A percentile compares a stretch with the other conserved stretches of the same genome.
These are phyloP conservation scores for Fusarium albidum DNA, from an alignment of 2,329 filamentous ascomycete genomes.

Conservation along the genomic window DNA sequence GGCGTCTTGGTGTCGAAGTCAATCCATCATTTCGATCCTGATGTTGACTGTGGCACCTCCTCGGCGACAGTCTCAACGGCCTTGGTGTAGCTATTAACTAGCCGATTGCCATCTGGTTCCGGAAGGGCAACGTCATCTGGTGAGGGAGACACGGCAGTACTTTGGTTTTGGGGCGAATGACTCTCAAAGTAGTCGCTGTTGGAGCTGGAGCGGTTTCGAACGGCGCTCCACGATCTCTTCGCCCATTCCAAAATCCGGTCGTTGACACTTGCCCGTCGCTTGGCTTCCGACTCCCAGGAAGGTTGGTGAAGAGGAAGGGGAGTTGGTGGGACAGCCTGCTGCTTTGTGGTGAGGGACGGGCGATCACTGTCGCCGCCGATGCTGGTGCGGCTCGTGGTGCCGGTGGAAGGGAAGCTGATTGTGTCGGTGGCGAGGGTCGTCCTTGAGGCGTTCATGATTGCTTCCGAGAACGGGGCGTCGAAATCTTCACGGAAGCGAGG, in stretches of 20 bases:
- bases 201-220: slow-evolving; percentile 36
- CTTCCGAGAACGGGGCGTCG: slow-evolving; percentile 49
- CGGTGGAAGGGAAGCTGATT: slow-evolving; percentile 39
- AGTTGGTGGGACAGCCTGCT: slow-evolving; percentile 10
- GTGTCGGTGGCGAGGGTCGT: slow-evolving; percentile 40
- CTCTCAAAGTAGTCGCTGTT: slow-evolving; percentile 36
- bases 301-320: slow-evolving; percentile 38
- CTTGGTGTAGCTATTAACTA: slow-evolving; percentile 16
- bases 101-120: slow-evolving; percentile 22
- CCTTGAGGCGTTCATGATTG: slow-evolving; percentile 43
- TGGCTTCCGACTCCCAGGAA: slow-evolving; percentile 41
- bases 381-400: slow-evolving; percentile 36
- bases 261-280: slow-evolving; percentile 43
- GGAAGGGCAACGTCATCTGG: slow-evolving; percentile 25
- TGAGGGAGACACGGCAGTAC: slow-evolving; percentile 27
- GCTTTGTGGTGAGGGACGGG: slow-evolving; percentile 12
- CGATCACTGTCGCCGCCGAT: slow-evolving; percentile 37
- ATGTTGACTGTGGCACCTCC: slow-evolving; percentile 23
- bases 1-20: slow-evolving; percentile 4
- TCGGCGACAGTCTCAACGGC: slow-evolving; percentile 26
- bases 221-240: slow-evolving; percentile 42
- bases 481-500: slow-evolving; percentile 50
- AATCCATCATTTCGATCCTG: slow-evolving; percentile 17
- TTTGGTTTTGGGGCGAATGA: slow-evolving; percentile 22
- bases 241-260: slow-evolving; percentile 47